Percentiles rank a stretch among this genome's conserved stretches.
Evolutionary conservation across 2,329 filamentous ascomycete genomes (phyloP).

Genomic region (Microascus cirrosus): DNA sequence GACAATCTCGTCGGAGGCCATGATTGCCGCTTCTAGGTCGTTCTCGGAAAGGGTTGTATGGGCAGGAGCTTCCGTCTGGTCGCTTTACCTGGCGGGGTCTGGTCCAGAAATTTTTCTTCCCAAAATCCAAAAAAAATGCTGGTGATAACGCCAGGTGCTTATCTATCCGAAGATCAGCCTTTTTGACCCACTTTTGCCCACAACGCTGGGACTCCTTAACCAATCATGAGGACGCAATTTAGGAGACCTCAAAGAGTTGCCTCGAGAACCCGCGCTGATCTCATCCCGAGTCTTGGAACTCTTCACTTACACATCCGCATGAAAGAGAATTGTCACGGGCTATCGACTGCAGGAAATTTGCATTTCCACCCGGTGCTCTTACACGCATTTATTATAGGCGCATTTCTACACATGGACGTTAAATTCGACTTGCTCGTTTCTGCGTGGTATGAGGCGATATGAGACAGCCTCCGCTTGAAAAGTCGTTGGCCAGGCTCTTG

Average conservation of each 20-base stretch:
- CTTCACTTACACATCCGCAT: not conserved
- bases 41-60: not conserved
- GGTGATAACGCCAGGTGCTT: not conserved
- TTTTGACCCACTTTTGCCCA: not conserved
- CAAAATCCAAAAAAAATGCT: not conserved
- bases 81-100: conserved; percentile 2
- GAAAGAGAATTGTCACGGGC: too few species aligned
- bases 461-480: not conserved
- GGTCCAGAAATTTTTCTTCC: conserved; percentile 2
- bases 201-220: not conserved
- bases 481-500: not conserved
- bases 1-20: conserved; percentile 92
- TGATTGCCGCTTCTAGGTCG: conserved; percentile 24
- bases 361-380: not conserved
- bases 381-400: not conserved
- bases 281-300: not conserved
- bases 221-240: not conserved
- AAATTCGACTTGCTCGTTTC: not conserved
- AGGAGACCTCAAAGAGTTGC: not conserved
- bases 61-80: not conserved
- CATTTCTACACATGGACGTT: not conserved
- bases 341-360: too few species aligned
- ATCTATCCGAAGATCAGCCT: conserved; percentile 4
- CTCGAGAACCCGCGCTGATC: not conserved
- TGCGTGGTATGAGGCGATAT: not conserved